Conservation (phyloP, 768 basidiomycete species). For the Termitomyces sp. region DNA sequence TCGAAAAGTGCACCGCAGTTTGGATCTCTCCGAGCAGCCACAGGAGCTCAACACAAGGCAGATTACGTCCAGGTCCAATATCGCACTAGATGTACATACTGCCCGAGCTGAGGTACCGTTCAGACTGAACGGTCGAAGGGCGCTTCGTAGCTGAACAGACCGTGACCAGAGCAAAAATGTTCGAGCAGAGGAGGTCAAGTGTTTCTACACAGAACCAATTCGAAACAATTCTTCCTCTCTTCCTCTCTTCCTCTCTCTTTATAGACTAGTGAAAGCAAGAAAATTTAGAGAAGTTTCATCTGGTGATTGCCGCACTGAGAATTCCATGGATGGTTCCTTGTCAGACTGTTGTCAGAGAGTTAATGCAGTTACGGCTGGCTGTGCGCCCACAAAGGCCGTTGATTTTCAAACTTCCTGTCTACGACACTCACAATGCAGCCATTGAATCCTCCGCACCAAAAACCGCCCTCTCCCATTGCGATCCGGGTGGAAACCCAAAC, state of each 20-base stretch:
- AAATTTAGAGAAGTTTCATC: background rate
- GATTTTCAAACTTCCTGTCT: background rate
- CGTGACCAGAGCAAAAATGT: too few species aligned
- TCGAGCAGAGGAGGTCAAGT: too few species aligned
- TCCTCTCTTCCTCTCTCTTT: too few species aligned
- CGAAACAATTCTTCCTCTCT: background rate
- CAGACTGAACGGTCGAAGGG: too few species aligned
- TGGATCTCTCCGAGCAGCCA: too few species aligned
- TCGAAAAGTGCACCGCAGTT: too few species aligned
- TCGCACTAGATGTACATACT: too few species aligned
- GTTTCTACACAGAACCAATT: background rate
- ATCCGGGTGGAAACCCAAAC: constrained; percentile 26
- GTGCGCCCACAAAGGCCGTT: background rate
- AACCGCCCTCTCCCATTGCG: constrained; percentile 13
- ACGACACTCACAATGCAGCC: background rate
- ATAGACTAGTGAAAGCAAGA: background rate
- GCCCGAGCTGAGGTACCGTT: too few species aligned
- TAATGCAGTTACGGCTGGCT: background rate
- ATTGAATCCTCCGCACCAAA: background rate
- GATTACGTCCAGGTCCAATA: too few species aligned
- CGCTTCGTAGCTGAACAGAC: too few species aligned
- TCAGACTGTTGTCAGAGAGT: background rate
- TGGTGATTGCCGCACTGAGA: constrained; percentile 1
- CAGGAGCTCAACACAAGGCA: too few species aligned
- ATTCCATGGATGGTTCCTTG: background rate